Conservation (phyloP, 768 basidiomycete genomes). For the Calocybe indica region DNA sequence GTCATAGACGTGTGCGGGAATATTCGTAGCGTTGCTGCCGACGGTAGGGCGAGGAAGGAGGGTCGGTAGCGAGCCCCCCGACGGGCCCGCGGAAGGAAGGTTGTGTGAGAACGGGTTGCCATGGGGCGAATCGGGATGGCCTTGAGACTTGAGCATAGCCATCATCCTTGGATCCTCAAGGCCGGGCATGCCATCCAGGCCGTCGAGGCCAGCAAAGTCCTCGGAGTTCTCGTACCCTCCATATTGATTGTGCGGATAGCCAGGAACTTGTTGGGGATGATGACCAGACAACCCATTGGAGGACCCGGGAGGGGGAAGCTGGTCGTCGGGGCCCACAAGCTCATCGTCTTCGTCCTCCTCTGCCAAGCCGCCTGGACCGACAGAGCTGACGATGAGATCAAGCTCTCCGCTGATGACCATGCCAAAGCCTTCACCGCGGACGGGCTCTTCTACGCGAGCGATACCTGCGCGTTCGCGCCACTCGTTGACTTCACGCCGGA, state of each 20-base stretch:
- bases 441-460: conserved; percentile 66
- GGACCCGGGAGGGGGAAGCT: no score
- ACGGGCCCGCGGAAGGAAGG: conserved; percentile 4
- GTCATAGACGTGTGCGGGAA: conserved; percentile 13
- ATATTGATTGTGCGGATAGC: neutral
- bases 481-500: conserved; percentile 88
- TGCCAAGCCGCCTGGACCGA: conserved; percentile 50
- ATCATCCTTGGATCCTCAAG: conserved; percentile 21
- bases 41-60: conserved; percentile 11
- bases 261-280: no score
- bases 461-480: conserved; percentile 80
- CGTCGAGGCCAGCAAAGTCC: conserved; percentile 3
- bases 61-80: conserved; percentile 8
- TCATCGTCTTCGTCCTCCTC: conserved; percentile 35
- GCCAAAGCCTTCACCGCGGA: conserved; percentile 64
- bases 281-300: no score
- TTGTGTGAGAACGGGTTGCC: conserved; percentile 11
- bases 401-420: conserved; percentile 69
- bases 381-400: conserved; percentile 49
- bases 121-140: conserved; percentile 1
- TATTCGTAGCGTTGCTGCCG: conserved; percentile 11
- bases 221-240: conserved; percentile 36
- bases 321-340: conserved; percentile 14
- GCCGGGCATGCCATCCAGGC: conserved; percentile 11
- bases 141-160: conserved; percentile 15